Conservation (phyloP, 1,284 basidiomycete species). For the Trichosporon faecale region DNA sequence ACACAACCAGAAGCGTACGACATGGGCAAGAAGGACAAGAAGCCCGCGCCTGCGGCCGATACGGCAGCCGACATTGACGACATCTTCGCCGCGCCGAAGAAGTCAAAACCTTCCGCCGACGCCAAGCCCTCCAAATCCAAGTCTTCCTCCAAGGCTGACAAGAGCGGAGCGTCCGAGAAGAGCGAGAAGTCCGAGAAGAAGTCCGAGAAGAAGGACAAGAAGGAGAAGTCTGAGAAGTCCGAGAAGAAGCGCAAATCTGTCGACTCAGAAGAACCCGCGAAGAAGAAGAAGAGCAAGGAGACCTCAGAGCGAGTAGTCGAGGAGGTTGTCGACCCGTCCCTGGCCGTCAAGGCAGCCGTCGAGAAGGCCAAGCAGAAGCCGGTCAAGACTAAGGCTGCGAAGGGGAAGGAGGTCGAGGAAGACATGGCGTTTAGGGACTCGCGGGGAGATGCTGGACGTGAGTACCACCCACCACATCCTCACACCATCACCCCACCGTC, state of each 20-base stretch:
- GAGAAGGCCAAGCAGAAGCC: constrained; percentile 14
- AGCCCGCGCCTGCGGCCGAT: constrained; percentile 23
- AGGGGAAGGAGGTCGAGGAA: constrained; percentile 47
- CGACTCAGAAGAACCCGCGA: no score
- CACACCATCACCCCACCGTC: no score
- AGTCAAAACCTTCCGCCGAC: neutral
- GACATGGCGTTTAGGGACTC: constrained; percentile 69
- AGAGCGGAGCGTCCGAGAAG: neutral
- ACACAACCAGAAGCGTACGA: neutral
- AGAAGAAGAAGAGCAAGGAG: constrained; percentile 1
- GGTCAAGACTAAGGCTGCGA: no score
- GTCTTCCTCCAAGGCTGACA: neutral
- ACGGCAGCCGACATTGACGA: constrained; percentile 15
- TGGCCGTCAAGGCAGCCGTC: constrained; percentile 17
- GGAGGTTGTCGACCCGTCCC: constrained; percentile 36
- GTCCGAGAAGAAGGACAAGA: neutral
- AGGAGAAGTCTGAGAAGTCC: no score
- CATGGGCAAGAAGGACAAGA: constrained; percentile 24
- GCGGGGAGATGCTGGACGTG: constrained; percentile 68
- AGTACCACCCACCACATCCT: no score
- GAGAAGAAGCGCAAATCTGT: no score
- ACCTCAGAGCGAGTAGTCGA: constrained; percentile 29
- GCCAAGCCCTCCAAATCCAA: constrained; percentile 12
- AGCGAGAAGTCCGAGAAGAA: constrained; percentile 8
- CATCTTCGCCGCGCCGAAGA: constrained; percentile 18